These are phyloP conservation scores for Coemansia umbellata DNA, from an alignment of 192 early-diverging fungal genomes.

Conservation along the genomic window DNA sequence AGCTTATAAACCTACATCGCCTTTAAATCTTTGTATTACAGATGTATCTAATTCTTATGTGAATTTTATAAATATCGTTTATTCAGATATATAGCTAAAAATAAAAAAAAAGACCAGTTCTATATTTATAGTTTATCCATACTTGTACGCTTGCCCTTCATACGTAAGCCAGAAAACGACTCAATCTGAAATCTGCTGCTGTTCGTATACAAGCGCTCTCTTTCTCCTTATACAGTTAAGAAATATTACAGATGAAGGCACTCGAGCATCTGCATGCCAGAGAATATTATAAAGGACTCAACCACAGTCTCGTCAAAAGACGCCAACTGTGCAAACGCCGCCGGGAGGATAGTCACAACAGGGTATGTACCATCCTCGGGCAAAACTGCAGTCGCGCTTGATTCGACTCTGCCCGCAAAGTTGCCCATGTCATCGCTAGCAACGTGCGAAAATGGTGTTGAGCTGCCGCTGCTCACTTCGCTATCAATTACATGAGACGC, in stretches of 20 bases:
- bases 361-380: slow-evolving; percentile 39
- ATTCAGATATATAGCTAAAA: no score
- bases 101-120: no score
- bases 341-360: slow-evolving; percentile 37
- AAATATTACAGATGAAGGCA: slow-evolving; percentile 34
- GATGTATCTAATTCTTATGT: no score
- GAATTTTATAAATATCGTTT: no score
- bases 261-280: slow-evolving; percentile 49
- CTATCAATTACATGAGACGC: not conserved
- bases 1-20: no score
- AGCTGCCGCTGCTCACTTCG: slow-evolving; percentile 12
- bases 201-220: no score
- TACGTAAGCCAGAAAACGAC: no score
- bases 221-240: not conserved
- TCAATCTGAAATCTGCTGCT: no score
- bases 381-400: not conserved
- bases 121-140: no score
- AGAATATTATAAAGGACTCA: slow-evolving; percentile 46
- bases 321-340: slow-evolving; percentile 34
- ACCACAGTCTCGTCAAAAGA: slow-evolving; percentile 26
- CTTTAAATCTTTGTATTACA: no score
- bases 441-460: slow-evolving; percentile 17
- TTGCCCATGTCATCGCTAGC: not conserved
- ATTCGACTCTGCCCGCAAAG: not conserved
- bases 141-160: no score